phyloP scores from a whole-genome alignment of 768 basidiomycete species.

The Phanerochaete sordida region DNA sequence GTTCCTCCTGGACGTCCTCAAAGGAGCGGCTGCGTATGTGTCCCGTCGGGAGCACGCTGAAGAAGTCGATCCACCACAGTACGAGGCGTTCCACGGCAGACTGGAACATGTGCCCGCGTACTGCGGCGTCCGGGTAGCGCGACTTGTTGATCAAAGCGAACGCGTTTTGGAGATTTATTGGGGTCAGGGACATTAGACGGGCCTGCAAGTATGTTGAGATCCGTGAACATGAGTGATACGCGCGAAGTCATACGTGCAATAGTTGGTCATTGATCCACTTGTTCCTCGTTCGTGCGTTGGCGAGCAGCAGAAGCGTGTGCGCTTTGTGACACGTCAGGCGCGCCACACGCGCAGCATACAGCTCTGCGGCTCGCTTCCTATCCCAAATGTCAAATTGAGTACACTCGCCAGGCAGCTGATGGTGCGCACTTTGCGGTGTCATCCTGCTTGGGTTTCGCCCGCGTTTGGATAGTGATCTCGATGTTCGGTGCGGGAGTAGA shows the following conservation, averaged over 20 bases:
- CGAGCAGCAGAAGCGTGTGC: constrained; percentile 80
- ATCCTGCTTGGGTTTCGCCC: constrained; percentile 32
- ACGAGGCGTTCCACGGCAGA: constrained; percentile 67
- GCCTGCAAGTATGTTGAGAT: constrained; percentile 47
- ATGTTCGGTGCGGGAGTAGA: constrained; percentile 39
- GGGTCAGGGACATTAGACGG: constrained; percentile 82
- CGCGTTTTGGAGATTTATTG: constrained; percentile 72
- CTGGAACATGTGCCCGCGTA: constrained; percentile 88
- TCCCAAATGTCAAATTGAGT: no score
- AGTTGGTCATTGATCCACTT: constrained; percentile 79
- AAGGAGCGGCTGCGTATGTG: constrained; percentile 77
- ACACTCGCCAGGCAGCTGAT: no score
- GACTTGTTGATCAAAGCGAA: constrained; percentile 83
- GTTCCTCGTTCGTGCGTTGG: constrained; percentile 74
- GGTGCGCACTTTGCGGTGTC: constrained; percentile 46
- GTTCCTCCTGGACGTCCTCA: constrained; percentile 55
- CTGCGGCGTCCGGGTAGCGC: constrained; percentile 71
- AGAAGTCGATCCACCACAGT: constrained; percentile 81
- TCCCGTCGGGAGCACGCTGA: constrained; percentile 60
- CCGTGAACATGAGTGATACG: background rate
- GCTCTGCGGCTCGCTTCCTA: constrained; percentile 42
- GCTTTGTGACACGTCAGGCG: constrained; percentile 86
- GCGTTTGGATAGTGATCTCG: constrained; percentile 67
- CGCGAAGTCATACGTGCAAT: constrained; percentile 60
- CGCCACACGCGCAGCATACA: constrained; percentile 65